A percentile compares a stretch with the other conserved stretches of the same genome.
These are phyloP conservation scores for Narthecium ossifragum DNA, from an alignment of 106 monocot species.

Conservation along the genomic window DNA sequence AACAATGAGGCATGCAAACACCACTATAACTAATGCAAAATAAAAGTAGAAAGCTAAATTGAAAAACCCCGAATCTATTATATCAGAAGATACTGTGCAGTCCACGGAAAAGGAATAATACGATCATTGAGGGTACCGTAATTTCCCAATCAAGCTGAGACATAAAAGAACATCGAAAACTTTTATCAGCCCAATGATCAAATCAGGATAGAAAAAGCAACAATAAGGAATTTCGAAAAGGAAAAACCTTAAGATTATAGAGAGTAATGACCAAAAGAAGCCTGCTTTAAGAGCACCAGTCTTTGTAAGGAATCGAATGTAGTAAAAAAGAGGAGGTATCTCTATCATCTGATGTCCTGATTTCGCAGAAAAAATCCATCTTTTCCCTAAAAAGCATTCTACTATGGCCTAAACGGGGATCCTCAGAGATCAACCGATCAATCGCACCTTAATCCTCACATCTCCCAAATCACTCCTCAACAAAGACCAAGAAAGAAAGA, in stretches of 20 bases:
- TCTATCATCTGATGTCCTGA: conserved; percentile 10
- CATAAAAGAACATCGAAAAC: not conserved
- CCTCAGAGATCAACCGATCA: conserved; percentile 7
- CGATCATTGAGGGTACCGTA: not conserved
- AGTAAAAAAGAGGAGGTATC: conserved; percentile 11
- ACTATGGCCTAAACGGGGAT: conserved; percentile 4
- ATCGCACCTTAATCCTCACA: conserved; percentile 1
- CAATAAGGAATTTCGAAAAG: not conserved
- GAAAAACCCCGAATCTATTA: not conserved
- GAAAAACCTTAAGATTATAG: not conserved
- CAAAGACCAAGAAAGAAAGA: not conserved
- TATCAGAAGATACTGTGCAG: not conserved
- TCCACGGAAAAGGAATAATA: not conserved
- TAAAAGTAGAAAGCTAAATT: not conserved
- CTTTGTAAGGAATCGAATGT: conserved; percentile 26
- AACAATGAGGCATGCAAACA: not conserved
- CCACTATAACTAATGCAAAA: not conserved
- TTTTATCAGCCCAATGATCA: too few relatives aligned
- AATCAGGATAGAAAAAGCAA: too few relatives aligned
- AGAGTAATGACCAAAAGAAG: conserved; percentile 5
- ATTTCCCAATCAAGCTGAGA: too few relatives aligned
- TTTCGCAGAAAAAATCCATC: conserved; percentile 9
- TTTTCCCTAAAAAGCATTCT: conserved; percentile 3
- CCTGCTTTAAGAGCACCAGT: conserved; percentile 8
- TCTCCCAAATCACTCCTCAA: not conserved